phyloP scores from a whole-genome alignment of 768 basidiomycete species.

The Hygrocybe coccinea region DNA sequence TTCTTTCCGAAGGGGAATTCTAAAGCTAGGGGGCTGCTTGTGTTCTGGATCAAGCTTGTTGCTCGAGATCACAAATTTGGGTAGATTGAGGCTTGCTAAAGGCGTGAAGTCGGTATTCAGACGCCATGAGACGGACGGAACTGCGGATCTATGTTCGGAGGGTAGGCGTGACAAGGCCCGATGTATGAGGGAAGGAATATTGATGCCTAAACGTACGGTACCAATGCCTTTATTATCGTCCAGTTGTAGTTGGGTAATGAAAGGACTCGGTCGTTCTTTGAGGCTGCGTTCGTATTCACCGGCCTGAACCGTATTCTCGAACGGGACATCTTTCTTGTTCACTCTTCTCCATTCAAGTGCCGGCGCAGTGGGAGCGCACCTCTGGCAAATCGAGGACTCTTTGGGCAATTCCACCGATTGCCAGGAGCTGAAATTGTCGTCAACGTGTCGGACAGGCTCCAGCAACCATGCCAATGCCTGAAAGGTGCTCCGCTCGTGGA shows the following conservation, averaged over 20 bases:
- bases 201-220: constrained; percentile 78
- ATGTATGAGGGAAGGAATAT: constrained; percentile 81
- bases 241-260: constrained; percentile 77
- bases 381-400: constrained; percentile 55
- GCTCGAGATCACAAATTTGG: constrained; percentile 66
- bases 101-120: constrained; percentile 76
- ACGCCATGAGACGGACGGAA: constrained; percentile 65
- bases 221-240: constrained; percentile 60
- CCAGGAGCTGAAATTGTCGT: constrained; percentile 65
- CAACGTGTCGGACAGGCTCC: constrained; percentile 74
- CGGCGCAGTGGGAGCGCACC: constrained; percentile 79
- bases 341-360: constrained; percentile 67
- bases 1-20: constrained; percentile 67
- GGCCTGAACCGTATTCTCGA: constrained; percentile 83
- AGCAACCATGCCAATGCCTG: constrained; percentile 80
- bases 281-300: constrained; percentile 85
- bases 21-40: constrained; percentile 75
- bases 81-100: constrained; percentile 49
- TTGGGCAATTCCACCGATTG: constrained; percentile 46
- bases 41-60: constrained; percentile 72
- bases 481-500: constrained; percentile 81
- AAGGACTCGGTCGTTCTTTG: constrained; percentile 80
- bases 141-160: constrained; percentile 42
- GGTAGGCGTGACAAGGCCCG: constrained; percentile 82
- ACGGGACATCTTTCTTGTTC: constrained; percentile 57